Conservation (phyloP, 2,329 filamentous ascomycete species). For the Capronia epimyces region DNA sequence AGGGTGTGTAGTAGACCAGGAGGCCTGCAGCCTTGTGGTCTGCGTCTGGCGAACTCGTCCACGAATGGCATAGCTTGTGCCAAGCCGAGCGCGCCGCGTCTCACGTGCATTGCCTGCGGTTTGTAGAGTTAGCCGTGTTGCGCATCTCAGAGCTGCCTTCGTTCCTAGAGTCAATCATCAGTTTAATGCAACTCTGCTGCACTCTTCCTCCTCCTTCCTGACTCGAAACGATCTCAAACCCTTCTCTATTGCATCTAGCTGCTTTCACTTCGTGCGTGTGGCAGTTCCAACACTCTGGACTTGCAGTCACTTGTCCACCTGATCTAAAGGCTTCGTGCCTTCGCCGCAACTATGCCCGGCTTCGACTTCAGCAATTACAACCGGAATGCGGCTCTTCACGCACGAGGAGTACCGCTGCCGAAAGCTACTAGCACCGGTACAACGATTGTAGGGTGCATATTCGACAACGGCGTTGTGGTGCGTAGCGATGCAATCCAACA, state of each 20-base stretch:
- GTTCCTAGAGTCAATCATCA: background rate
- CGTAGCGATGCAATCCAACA: slow-evolving; percentile 34
- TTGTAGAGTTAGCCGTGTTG: slow-evolving; percentile 1
- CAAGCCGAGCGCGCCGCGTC: background rate
- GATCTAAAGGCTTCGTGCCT: slow-evolving; percentile 14
- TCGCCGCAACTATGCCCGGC: slow-evolving; percentile 64
- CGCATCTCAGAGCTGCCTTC: slow-evolving; percentile 15
- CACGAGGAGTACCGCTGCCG: slow-evolving; percentile 85
- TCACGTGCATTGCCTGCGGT: slow-evolving; percentile 2
- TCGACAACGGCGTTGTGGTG: slow-evolving; percentile 90
- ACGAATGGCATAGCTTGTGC: background rate
- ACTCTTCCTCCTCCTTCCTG: background rate
- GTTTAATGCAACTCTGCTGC: background rate
- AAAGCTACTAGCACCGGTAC: slow-evolving; percentile 98
- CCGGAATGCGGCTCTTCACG: slow-evolving; percentile 93
- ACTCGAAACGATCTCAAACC: background rate
- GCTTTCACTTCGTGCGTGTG: background rate
- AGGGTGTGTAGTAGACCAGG: background rate
- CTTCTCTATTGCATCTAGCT: background rate
- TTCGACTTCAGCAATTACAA: slow-evolving; percentile 99
- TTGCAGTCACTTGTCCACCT: background rate
- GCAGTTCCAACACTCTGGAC: background rate
- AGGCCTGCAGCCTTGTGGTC: background rate
- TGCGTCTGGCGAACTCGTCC: background rate
- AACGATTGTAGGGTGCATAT: slow-evolving; percentile 97